A percentile compares a stretch with the other conserved stretches of the same genome.
Conservation (phyloP, 176 grass and related monocot species). For the Triticum turgidum region DNA sequence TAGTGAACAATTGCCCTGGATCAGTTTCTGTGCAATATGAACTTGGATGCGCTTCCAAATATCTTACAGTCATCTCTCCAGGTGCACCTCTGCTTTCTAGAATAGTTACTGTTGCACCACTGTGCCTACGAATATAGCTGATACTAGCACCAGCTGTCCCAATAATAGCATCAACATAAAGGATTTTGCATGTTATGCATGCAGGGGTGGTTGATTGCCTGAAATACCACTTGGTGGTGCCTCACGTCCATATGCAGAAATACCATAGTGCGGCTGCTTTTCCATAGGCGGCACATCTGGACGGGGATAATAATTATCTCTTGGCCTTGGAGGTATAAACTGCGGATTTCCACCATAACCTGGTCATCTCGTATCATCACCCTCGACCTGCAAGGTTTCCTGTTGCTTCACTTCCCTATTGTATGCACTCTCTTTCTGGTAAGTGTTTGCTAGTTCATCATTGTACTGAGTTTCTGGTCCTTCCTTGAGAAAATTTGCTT, state of each 20-base stretch:
- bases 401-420: too few species aligned
- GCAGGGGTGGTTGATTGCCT: constrained; percentile 51
- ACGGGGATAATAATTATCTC: constrained; percentile 60
- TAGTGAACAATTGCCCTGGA: constrained; percentile 42
- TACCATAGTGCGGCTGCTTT: constrained; percentile 74
- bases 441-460: too few species aligned
- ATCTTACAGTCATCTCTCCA: constrained; percentile 96
- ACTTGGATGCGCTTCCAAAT: constrained; percentile 75
- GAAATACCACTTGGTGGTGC: constrained; percentile 41
- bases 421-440: too few species aligned
- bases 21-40: constrained; percentile 88
- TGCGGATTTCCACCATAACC: constrained; percentile 75
- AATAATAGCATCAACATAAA: constrained; percentile 85
- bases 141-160: constrained; percentile 82
- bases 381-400: too few species aligned
- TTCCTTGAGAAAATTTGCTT: too few species aligned
- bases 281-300: constrained; percentile 45
- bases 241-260: constrained; percentile 73
- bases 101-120: constrained; percentile 88
- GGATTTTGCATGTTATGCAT: constrained; percentile 83
- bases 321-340: constrained; percentile 62
- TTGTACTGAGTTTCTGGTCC: too few species aligned
- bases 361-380: background rate
- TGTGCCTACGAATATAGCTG: constrained; percentile 87
- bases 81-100: constrained; percentile 82